Percentiles rank a stretch among this genome's conserved stretches.
Conservation (phyloP, 345 rosid species). For the Acer yangbiense region DNA sequence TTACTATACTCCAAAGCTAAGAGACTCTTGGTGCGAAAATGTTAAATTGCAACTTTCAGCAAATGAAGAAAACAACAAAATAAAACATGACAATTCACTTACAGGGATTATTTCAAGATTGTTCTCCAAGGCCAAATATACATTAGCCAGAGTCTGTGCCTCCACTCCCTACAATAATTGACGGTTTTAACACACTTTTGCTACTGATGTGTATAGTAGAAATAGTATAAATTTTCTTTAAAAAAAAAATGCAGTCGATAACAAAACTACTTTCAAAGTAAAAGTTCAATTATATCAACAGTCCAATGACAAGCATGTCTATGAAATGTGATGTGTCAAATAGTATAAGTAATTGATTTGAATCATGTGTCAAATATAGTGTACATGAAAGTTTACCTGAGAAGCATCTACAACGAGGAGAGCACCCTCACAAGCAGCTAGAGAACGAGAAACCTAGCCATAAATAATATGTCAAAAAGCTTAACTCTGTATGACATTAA, state of each 20-base stretch:
- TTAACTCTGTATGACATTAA: not conserved
- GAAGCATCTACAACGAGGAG: constrained; percentile 99
- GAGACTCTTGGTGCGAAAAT: not conserved
- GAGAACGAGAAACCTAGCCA: constrained; percentile 90
- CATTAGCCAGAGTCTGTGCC: constrained; percentile 97
- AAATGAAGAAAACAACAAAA: not conserved
- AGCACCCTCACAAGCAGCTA: constrained; percentile 99
- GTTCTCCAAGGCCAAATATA: constrained; percentile 92
- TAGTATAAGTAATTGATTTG: not conserved
- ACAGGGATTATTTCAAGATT: constrained; percentile 97
- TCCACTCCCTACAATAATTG: constrained; percentile 79
- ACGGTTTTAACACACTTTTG: not conserved
- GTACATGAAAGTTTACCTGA: constrained; percentile 58
- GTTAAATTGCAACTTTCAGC: not conserved
- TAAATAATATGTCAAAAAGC: not conserved
- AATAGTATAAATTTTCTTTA: not conserved
- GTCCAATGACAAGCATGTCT: not conserved
- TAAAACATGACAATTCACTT: constrained; percentile 37
- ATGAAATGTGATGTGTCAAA: not conserved
- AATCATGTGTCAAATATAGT: not conserved
- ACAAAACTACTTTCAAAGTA: constrained; percentile 11
- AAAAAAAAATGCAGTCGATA: not conserved
- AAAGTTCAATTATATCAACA: constrained; percentile 11
- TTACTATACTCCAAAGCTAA: not conserved
- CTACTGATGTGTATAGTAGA: not conserved